Base-by-base conservation (phyloP, 306 rosid species). In the Prinsepia uniflora region DNA sequence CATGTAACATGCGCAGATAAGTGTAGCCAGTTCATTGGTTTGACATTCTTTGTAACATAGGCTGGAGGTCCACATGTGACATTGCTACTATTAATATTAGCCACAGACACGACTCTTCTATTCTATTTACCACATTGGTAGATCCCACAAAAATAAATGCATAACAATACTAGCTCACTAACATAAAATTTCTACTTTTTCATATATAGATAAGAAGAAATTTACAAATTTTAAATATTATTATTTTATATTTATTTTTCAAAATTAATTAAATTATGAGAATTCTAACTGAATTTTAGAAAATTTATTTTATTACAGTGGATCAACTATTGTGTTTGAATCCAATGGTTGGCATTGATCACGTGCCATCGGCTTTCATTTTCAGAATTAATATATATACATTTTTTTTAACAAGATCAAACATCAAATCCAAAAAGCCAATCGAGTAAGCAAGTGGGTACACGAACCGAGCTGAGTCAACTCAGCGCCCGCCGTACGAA, bases 401-500 rank as follows among this genome's bases (percentile, higher is more conserved):
- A n/a, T n/a, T n/a, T n/a, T 24, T 24, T 24, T 24, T 2, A 1
- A 24, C 30, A 1, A 24, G 30, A 24, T 24, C 30, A 24, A 24
- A 24, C 30, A 24, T 24, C 30, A 24, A 24, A 24, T 24, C 36
- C 36, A 30, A 30, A 30, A 30, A 30, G 4, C 36, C 36, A 2
- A 30, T 30, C 36, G 4, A 30, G 36, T 30, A 30, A 13, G 17
- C 52, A 48, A 48, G 52, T 47, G 14, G 14, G 11, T 52, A 52
- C 17, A 15, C 46, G 48, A 79, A 24, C 36, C 67, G 7, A n/a
- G 11, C 6, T 43, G 76, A 70, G 76, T 69, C 57, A 42, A 70
- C 73, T 58, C 43, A 53, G 19, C 3, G 12, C 42, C 10, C 42
- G 7, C 20, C 10, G 46, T 7, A 22, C 41, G 40, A 22, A 41